Evolutionary conservation across 257 asterid genomes (phyloP).

Genomic region (Gentiana straminea): DNA sequence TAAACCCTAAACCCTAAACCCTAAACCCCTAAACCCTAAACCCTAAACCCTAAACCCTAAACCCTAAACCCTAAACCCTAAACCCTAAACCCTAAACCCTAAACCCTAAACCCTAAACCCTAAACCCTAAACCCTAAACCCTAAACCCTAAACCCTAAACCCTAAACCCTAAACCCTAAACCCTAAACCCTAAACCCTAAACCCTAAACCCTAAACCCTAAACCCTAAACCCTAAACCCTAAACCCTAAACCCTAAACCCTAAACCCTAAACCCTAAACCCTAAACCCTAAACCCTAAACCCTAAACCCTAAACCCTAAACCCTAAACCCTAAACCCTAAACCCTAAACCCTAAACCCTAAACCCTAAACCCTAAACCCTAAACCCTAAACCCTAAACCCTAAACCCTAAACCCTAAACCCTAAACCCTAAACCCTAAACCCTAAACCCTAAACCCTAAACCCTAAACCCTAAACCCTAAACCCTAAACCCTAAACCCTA

Average conservation of each 20-base stretch:
- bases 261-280: slow-evolving; percentile 1
- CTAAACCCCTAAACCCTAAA: no score
- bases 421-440: not conserved
- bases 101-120: no score
- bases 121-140: no score
- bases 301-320: not conserved
- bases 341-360: slow-evolving; percentile 5
- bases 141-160: no score
- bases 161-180: no score
- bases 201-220: slow-evolving; percentile 1
- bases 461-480: not conserved
- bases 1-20: no score
- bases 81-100: no score
- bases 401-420: slow-evolving; percentile 6
- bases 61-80: no score
- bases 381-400: not conserved
- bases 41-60: no score
- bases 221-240: slow-evolving; percentile 1
- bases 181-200: no score
- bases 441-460: slow-evolving; percentile 2
- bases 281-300: not conserved
- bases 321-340: slow-evolving; percentile 1
- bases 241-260: slow-evolving; percentile 1
- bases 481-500: not conserved
- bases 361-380: slow-evolving; percentile 14